Base-by-base conservation (phyloP, 805 yeast species). In the Cyberlindnera mississippiensis region DNA sequence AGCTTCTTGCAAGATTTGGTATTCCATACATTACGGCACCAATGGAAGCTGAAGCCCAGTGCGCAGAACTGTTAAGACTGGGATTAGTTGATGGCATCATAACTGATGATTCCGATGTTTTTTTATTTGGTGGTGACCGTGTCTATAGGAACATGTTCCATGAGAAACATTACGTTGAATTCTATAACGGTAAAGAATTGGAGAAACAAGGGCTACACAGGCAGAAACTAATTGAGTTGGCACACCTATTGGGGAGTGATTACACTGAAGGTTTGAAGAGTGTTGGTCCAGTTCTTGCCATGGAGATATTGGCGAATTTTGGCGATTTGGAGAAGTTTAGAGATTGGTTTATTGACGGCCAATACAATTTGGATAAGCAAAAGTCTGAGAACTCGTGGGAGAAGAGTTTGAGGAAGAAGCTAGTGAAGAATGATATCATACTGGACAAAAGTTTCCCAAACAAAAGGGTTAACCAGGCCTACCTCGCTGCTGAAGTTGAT, bases 1-100 rank as follows among this genome's bases (percentile, higher is more conserved):
- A 89, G 48, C 68, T 93, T 32, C 67, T 93, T 8, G 75, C 84
- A 22, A 64, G 91, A 40, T 93, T 93, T 69, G 99, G 99, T 1
- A 85, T 93, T 4, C 99, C 99, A 0, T 93, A 78, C 51, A 75
- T 93, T 9, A 86, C 96, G 0, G 97, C 99, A 0, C 99, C 99
- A 1, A 88, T 88, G 90, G 99, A 93, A 63, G 99, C 99, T 2
- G 99, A 93, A 65, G 98, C 99, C 0, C 99, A 93, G 57, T 93
- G 99, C 65, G 96, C 96, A 0, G 86, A 83, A 50, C 64, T 93
- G 6, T 62, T 78, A 30, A 57, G 62, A n/a, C 61, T 89, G 17
- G 77, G 75, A 0, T 67, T 93, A 15, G 96, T 91, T 4, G 98
- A 93, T 62, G 99, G 99, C 0, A 83, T 93, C 6, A 82, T 93